A percentile compares a stretch with the other conserved stretches of the same genome.
phyloP scores from a whole-genome alignment of 2,329 filamentous ascomycete genomes.

The Diaporthe sp. region DNA sequence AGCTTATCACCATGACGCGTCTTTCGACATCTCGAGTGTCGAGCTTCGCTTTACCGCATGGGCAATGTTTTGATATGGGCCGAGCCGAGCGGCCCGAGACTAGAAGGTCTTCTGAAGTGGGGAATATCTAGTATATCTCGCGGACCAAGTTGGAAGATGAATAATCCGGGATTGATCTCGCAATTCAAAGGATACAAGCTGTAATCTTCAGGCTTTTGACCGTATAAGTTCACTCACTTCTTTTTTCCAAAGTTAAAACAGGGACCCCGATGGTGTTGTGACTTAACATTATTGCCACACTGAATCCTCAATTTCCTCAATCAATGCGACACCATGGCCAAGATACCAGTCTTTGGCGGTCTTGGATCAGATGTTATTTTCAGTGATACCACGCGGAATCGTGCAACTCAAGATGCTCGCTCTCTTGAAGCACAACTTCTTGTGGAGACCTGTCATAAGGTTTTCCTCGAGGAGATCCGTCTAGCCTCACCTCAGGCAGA shows the following conservation, averaged over 20 bases:
- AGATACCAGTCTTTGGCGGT: constrained; percentile 2
- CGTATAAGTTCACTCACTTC: background rate
- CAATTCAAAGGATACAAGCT: background rate
- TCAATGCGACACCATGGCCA: background rate
- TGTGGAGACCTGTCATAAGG: background rate
- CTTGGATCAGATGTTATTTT: constrained; percentile 11
- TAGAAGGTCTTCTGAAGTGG: background rate
- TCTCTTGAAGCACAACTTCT: background rate
- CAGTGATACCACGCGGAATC: background rate
- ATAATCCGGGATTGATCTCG: too few species aligned
- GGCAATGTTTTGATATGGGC: background rate
- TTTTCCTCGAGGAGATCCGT: background rate
- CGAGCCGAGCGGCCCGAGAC: background rate
- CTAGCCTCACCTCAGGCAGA: background rate
- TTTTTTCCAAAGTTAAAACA: background rate
- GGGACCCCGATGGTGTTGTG: background rate
- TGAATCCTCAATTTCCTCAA: background rate
- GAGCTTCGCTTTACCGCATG: background rate
- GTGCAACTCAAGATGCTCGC: background rate
- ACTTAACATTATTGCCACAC: background rate
- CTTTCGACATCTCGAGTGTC: background rate
- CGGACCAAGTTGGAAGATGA: background rate
- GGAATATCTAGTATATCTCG: too few species aligned
- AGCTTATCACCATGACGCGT: constrained; percentile 22
- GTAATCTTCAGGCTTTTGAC: background rate